These are phyloP conservation scores for Albophoma yamanashiensis DNA, from an alignment of 2,329 filamentous ascomycete genomes.

Conservation along the genomic window DNA sequence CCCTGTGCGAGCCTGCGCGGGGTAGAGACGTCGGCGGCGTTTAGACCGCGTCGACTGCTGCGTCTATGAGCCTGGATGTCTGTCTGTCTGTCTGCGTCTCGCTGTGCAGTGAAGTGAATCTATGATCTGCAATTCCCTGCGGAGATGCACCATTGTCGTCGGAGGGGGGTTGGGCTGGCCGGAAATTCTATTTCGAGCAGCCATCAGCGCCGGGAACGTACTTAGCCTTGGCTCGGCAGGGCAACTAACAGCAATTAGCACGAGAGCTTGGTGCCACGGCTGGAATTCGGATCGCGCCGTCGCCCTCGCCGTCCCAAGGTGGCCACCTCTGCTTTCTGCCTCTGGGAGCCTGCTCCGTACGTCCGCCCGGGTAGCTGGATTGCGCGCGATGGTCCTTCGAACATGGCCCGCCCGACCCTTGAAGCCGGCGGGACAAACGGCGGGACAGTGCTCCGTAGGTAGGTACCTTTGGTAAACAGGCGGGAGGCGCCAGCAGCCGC, in stretches of 20 bases:
- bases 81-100: background rate
- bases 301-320: background rate
- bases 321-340: background rate
- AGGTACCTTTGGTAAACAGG: background rate
- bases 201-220: background rate
- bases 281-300: background rate
- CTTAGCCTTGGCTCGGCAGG: background rate
- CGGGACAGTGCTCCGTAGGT: background rate
- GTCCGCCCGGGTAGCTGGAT: background rate
- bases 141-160: background rate
- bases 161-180: background rate
- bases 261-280: background rate
- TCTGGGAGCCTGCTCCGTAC: background rate
- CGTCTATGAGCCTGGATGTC: background rate
- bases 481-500: background rate
- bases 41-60: background rate
- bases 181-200: background rate
- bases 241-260: background rate
- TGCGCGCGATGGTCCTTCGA: background rate
- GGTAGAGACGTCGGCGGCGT: conserved; percentile 2
- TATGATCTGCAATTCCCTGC: background rate
- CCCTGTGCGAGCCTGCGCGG: conserved; percentile 1
- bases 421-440: background rate
- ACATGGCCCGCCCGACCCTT: background rate
- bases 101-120: background rate